phyloP scores from a whole-genome alignment of 73 alveolate species.

The Loxodes magnus region DNA sequence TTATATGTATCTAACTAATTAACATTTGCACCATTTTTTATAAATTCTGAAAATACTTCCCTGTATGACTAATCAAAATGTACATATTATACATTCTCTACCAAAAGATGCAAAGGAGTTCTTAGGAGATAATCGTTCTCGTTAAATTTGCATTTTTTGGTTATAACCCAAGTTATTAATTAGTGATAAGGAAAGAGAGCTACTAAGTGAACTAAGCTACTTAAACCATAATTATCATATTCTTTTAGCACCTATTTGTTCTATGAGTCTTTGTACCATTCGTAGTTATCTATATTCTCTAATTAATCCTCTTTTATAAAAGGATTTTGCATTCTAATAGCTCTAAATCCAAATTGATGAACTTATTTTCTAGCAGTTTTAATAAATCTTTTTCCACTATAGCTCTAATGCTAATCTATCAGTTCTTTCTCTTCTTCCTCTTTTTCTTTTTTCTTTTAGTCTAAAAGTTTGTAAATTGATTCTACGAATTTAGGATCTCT shows the following conservation, averaged over 20 bases:
- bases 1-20: conserved; percentile 27
- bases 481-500: conserved; percentile 18
- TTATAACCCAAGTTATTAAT: conserved; percentile 18
- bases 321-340: too few relatives aligned
- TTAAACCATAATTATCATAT: conserved; percentile 20
- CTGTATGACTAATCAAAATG: conserved; percentile 19
- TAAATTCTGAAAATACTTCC: conserved; percentile 23
- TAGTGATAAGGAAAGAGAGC: not conserved
- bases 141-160: conserved; percentile 26
- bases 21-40: conserved; percentile 31
- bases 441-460: not conserved
- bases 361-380: conserved; percentile 4
- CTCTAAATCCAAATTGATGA: conserved; percentile 19
- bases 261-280: not conserved
- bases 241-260: conserved; percentile 13
- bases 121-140: conserved; percentile 45
- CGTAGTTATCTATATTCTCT: not conserved
- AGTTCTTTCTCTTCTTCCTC: conserved; percentile 5
- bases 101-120: conserved; percentile 38
- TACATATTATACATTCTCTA: too few relatives aligned
- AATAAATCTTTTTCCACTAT: too few relatives aligned
- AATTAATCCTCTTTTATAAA: too few relatives aligned
- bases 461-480: too few relatives aligned
- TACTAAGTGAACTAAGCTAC: conserved; percentile 20
- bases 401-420: too few relatives aligned